phyloP scores from a whole-genome alignment of 208 protist species.

The Jaenimonas drosophilae region DNA sequence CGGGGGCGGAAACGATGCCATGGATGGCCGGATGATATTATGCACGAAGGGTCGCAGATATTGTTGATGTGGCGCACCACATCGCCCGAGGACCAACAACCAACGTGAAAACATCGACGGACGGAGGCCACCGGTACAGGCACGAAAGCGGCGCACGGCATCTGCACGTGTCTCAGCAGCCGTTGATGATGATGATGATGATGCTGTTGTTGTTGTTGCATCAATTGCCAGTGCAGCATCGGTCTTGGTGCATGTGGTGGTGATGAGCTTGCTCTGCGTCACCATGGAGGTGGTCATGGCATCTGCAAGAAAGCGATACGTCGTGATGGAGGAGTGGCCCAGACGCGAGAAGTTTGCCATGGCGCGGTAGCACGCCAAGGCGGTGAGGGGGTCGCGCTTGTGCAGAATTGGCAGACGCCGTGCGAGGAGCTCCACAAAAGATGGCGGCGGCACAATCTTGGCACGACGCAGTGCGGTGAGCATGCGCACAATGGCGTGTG shows the following conservation, averaged over 20 bases:
- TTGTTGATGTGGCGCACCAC: slow-evolving; percentile 66
- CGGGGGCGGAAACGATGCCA: slow-evolving; percentile 48
- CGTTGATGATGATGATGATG: too few relatives aligned
- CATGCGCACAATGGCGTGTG: slow-evolving; percentile 43
- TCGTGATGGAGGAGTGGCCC: slow-evolving; percentile 57
- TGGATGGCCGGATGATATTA: slow-evolving; percentile 37
- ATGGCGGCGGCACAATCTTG: slow-evolving; percentile 53
- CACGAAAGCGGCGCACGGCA: too few relatives aligned
- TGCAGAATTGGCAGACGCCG: slow-evolving; percentile 57
- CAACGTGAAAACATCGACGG: slow-evolving; percentile 61
- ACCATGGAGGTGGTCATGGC: slow-evolving; percentile 32
- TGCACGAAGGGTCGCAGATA: slow-evolving; percentile 54
- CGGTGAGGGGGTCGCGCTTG: slow-evolving; percentile 33
- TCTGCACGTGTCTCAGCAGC: not conserved
- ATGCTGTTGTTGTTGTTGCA: too few relatives aligned
- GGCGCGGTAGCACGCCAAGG: slow-evolving; percentile 49
- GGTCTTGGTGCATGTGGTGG: too few relatives aligned
- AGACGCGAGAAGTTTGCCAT: slow-evolving; percentile 58
- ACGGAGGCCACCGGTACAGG: too few relatives aligned
- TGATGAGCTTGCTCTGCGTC: slow-evolving; percentile 8
- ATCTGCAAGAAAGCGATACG: slow-evolving; percentile 67
- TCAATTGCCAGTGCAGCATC: too few relatives aligned
- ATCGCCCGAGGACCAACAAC: slow-evolving; percentile 38
- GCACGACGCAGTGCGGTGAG: slow-evolving; percentile 67
- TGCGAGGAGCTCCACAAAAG: slow-evolving; percentile 43